Percentiles rank a stretch among this genome's conserved stretches.
These are phyloP conservation scores for Camellia japonica DNA, from an alignment of 148 eudicot species.

Conservation along the genomic window DNA sequence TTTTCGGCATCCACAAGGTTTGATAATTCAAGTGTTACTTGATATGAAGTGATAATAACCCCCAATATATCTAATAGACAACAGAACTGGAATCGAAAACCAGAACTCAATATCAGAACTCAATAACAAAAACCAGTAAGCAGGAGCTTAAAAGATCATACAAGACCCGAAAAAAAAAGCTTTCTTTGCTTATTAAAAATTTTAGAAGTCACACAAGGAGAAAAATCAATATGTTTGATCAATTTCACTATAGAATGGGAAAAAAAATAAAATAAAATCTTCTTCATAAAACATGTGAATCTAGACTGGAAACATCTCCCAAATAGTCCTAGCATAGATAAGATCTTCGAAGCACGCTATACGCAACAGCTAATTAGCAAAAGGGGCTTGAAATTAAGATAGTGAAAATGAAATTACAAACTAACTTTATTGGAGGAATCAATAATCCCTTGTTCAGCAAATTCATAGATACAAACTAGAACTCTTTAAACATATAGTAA, in stretches of 20 bases:
- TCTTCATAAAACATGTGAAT: neutral
- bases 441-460: neutral
- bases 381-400: neutral
- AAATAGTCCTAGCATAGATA: neutral
- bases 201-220: neutral
- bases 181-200: too few relatives aligned
- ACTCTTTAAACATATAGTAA: neutral
- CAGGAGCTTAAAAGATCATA: neutral
- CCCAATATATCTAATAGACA: neutral
- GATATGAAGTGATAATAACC: neutral
- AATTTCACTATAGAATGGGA: neutral
- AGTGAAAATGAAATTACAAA: too few relatives aligned
- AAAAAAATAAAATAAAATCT: neutral
- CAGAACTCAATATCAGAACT: neutral
- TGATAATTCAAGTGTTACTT: neutral
- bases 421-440: neutral
- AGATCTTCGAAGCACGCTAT: neutral
- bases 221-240: neutral
- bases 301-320: neutral
- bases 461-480: slow-evolving; percentile 1
- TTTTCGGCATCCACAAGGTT: neutral
- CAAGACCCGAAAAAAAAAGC: too few relatives aligned
- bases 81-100: neutral
- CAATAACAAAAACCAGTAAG: neutral
- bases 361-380: neutral